Evolutionary conservation across 192 early-diverging fungal species (phyloP).

Genomic region (Radiomyces spectabilis): DNA sequence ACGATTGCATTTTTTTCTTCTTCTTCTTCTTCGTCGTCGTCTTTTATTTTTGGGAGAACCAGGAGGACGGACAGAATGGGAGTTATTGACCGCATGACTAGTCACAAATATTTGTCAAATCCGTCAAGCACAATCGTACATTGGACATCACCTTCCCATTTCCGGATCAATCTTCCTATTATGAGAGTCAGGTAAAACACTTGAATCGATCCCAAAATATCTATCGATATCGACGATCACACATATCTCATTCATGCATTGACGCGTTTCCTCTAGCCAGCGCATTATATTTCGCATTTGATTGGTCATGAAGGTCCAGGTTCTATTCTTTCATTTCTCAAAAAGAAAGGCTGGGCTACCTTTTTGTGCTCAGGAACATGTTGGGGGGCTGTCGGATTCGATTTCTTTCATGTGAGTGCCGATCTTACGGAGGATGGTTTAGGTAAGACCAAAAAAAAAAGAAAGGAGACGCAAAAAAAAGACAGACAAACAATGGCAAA

Average conservation of each 20-base stretch:
- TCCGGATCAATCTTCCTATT: conserved; percentile 55
- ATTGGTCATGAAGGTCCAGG: conserved; percentile 82
- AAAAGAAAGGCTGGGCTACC: conserved; percentile 79
- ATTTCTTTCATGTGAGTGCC: conserved; percentile 70
- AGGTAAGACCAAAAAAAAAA: conserved; percentile 55
- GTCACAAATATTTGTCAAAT: conserved; percentile 53
- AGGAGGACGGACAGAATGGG: too few relatives aligned
- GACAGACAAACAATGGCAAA: conserved; percentile 49
- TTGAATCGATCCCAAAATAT: background rate
- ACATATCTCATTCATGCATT: background rate
- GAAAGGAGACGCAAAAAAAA: conserved; percentile 43
- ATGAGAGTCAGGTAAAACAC: conserved; percentile 28
- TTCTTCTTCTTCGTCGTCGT: too few relatives aligned
- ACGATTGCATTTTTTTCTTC: background rate
- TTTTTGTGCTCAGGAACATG: conserved; percentile 43
- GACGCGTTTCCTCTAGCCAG: conserved; percentile 38
- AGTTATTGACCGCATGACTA: too few relatives aligned
- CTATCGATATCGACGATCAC: too few relatives aligned
- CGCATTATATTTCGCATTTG: conserved; percentile 69
- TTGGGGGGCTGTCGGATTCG: conserved; percentile 38
- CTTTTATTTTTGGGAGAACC: too few relatives aligned
- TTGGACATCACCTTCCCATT: conserved; percentile 74
- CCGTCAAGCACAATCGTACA: conserved; percentile 60
- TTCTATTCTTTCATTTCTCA: conserved; percentile 72
- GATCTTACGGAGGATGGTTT: conserved; percentile 72